Percentiles rank a stretch among this genome's conserved stretches.
phyloP scores from a whole-genome alignment of 2,329 filamentous ascomycete species.

The Claviceps capensis region DNA sequence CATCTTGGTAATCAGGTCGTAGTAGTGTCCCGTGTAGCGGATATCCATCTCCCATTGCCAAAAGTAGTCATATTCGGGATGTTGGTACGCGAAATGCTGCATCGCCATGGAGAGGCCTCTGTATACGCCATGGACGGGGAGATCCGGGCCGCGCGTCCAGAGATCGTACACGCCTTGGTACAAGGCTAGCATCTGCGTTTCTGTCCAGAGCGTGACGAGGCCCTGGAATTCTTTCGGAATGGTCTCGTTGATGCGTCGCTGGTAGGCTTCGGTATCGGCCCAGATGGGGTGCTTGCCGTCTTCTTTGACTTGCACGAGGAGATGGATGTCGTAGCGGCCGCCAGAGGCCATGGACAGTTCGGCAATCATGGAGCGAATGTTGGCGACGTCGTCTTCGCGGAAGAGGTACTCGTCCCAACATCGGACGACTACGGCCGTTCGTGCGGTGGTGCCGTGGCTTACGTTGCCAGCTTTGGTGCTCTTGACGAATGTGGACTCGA shows the following conservation, averaged over 20 bases:
- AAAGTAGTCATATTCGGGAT: slow-evolving; percentile 81
- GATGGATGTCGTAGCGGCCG: slow-evolving; percentile 74
- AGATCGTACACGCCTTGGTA: slow-evolving; percentile 81
- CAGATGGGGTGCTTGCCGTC: slow-evolving; percentile 64
- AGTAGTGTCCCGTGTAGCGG: slow-evolving; percentile 80
- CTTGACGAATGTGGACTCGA: background rate
- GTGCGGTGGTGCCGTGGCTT: slow-evolving; percentile 14
- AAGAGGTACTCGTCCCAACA: slow-evolving; percentile 73
- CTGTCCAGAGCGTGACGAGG: slow-evolving; percentile 84
- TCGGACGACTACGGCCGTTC: slow-evolving; percentile 66
- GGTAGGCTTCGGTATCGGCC: slow-evolving; percentile 58
- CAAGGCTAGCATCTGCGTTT: slow-evolving; percentile 79
- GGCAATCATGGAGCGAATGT: slow-evolving; percentile 69
- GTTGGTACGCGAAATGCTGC: slow-evolving; percentile 79
- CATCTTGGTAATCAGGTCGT: slow-evolving; percentile 56
- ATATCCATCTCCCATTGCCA: slow-evolving; percentile 97
- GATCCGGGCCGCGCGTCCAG: slow-evolving; percentile 47
- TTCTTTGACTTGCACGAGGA: slow-evolving; percentile 72
- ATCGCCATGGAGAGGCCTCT: slow-evolving; percentile 88
- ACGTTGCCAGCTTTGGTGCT: slow-evolving; percentile 2
- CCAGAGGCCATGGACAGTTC: slow-evolving; percentile 72
- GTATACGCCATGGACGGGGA: slow-evolving; percentile 85
- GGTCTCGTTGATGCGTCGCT: slow-evolving; percentile 49
- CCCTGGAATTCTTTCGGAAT: slow-evolving; percentile 77
- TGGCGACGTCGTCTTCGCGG: slow-evolving; percentile 66